Base-by-base conservation (phyloP, 345 rosid genomes). In the Citrus reticulata region DNA sequence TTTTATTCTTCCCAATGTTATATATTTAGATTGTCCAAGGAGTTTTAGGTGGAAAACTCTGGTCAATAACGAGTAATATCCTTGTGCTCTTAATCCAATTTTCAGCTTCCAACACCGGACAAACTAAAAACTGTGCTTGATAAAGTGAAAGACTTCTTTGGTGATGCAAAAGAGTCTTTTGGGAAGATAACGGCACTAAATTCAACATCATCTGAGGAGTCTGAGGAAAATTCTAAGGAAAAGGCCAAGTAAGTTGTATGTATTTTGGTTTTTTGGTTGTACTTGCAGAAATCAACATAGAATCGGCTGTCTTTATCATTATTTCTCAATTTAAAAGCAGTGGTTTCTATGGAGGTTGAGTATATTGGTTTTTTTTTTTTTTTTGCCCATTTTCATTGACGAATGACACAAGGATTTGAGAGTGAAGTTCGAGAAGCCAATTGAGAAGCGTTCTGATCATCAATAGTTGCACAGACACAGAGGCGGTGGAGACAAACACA, bases 151-250 rank as follows among this genome's bases (percentile, higher is more conserved):
- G 96, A 93, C 88, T 90, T 89, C 84, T 92, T 95, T 57, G 98
- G 96, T 24, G 96, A 93, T 78, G 97, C 99, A 8, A 95, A 93
- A 81, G 94, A 93, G 73, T 93, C 99, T 7, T 92, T 95, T 4
- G 97, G 96, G 73, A 93, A 93, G 89, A 54, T 92, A 32, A 86
- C 96, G 24, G 82, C 93, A 0, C 75, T 91, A 57, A 86, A 86
- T 78, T 70, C 90, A 72, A 74, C 81, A 17, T 11, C 86, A 46
- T 63, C 77, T 1, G 97, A 80, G 74, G 93, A 86, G 69, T 59
- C 85, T 0, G 86, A 88, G 87, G 88, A 91, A 82, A 84, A 32
- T 81, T 22, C 93, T 0, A 82, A 86, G 74, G 89, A 84, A 77
- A 90, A 93, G 77, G 82, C 94, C 84, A 90, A 93, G 94, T 89